Evolutionary conservation across 768 basidiomycete genomes (phyloP), one percentile per base, ranked within the genome.

Genomic region (Russula abietina): DNA sequence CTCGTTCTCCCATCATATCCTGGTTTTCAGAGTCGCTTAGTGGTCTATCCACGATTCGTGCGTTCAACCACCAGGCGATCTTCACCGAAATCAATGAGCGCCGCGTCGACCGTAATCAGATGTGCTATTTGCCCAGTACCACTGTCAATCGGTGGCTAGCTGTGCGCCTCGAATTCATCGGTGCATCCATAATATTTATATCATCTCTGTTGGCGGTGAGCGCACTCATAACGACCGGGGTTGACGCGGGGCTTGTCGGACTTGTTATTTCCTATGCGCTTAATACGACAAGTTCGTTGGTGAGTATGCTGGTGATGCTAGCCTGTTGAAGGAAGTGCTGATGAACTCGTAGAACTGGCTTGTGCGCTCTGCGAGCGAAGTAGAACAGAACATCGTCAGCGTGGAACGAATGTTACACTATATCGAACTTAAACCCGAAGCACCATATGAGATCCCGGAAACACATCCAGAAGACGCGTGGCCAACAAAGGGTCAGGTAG

Each of bases 371-470:
- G 86, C 88, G 3, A 89, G 86, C 68, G 93, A 95, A 72, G 90
- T 93, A 14, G 93, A 96, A 71, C 89, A 93, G 69, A 91, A 91
- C 67, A 87, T 93, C 68, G 91, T 93, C 63, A 91, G 89, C 69
- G 89, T 92, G 17, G 93, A 96, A 72, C 86, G 93, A 6, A 88
- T 95, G 57, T 72, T 90, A 30, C 86, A 94, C 68, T 95, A 97
- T 69, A 85, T 85, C 30, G 78, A 87, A 8, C 78, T 96, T 19
- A 69, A 77, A 19, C 77, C 85, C 0, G 95, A 98, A 73, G 92
- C 89, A 1, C 83, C 89, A 0, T 79, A 81, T 48, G 87, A 91
- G 62, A 76, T 90, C 19, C 79, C 83, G 0, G 85, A 85, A 24
- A 74, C 71, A 12, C 80, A 84, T 52, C 85, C 87, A 0, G 69